Conservation (phyloP, 202 grass and related monocot genomes). For the Alloteropsis angusta region DNA sequence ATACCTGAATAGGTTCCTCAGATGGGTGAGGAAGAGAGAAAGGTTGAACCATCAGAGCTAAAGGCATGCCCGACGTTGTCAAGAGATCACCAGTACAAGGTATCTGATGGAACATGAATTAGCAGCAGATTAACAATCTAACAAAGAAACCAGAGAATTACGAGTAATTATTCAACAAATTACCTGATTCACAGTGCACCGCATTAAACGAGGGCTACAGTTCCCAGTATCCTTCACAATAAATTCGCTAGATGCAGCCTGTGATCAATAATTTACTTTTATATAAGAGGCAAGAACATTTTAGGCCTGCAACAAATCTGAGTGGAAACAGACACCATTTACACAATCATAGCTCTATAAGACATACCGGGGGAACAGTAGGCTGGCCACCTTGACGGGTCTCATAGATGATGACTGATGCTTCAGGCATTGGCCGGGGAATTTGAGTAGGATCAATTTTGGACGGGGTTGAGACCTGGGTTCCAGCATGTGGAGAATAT, state of each 20-base stretch:
- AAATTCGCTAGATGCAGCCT: constrained; percentile 73
- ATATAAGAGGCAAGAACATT: not conserved
- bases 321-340: not conserved
- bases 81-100: constrained; percentile 85
- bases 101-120: constrained; percentile 49
- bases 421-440: constrained; percentile 63
- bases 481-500: constrained; percentile 71
- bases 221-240: constrained; percentile 87
- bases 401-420: constrained; percentile 62
- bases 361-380: constrained; percentile 72
- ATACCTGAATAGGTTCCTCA: constrained; percentile 82
- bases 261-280: constrained; percentile 19
- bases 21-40: constrained; percentile 72
- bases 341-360: not conserved
- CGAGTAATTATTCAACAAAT: not conserved
- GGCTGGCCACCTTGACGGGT: constrained; percentile 83
- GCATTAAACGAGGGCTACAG: constrained; percentile 80
- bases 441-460: constrained; percentile 99
- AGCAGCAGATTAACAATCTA: constrained; percentile 26
- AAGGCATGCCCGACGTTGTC: constrained; percentile 70
- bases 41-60: constrained; percentile 85
- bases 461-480: constrained; percentile 67
- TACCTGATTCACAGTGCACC: constrained; percentile 84
- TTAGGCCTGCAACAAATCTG: not conserved
- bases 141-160: constrained; percentile 1